Evolutionary conservation across 306 rosid species (phyloP).

Genomic region (Luffa acutangula): DNA sequence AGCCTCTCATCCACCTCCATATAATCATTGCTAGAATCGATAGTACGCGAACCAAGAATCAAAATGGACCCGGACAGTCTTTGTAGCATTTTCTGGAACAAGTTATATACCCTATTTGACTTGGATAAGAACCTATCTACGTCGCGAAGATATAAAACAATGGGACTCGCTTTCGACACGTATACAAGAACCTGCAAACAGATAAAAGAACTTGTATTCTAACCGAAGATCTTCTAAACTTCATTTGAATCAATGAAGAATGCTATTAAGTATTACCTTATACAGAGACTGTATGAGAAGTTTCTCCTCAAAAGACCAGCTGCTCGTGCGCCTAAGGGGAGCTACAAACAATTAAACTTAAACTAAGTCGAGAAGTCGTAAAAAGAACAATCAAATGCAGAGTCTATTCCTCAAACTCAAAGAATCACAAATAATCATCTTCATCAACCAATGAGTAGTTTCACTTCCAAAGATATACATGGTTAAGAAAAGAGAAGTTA

Average conservation of each 20-base stretch:
- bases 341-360: constrained; percentile 23
- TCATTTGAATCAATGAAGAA: background rate
- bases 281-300: constrained; percentile 75
- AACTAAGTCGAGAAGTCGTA: background rate
- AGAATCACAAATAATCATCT: background rate
- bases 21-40: constrained; percentile 44
- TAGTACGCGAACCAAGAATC: constrained; percentile 71
- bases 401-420: background rate
- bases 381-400: background rate
- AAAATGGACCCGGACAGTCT: constrained; percentile 68
- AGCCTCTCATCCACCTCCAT: constrained; percentile 59
- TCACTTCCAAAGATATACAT: background rate
- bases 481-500: background rate
- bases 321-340: constrained; percentile 55
- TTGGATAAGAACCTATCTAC: constrained; percentile 45
- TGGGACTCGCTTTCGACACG: constrained; percentile 65
- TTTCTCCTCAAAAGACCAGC: constrained; percentile 91
- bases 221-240: background rate
- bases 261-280: constrained; percentile 37
- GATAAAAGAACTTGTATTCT: background rate
- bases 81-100: constrained; percentile 76
- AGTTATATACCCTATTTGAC: constrained; percentile 55
- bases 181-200: constrained; percentile 52
- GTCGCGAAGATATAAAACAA: constrained; percentile 78
- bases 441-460: background rate